Evolutionary conservation across 139 green algal species (phyloP).

Genomic region (Edaphochlamys debaryana): DNA sequence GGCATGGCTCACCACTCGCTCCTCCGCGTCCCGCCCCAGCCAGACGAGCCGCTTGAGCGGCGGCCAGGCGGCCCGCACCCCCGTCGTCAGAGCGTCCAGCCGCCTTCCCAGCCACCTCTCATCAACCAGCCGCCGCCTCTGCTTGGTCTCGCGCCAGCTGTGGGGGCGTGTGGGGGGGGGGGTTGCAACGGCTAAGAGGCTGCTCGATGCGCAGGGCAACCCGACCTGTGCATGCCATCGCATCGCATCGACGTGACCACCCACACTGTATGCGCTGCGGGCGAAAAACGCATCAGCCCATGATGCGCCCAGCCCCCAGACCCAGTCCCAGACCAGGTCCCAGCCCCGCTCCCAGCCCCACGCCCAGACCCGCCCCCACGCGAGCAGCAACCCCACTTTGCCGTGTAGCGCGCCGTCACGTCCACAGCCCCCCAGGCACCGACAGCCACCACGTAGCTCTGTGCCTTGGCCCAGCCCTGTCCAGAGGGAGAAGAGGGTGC

Average conservation of each 20-base stretch:
- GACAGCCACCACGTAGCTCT: slow-evolving; percentile 79
- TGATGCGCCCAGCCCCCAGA: too few relatives aligned
- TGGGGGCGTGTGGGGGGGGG: too few relatives aligned
- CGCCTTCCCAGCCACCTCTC: slow-evolving; percentile 37
- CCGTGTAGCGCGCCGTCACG: slow-evolving; percentile 77
- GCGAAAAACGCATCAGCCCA: too few relatives aligned
- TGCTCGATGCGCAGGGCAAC: too few relatives aligned
- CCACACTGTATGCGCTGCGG: too few relatives aligned
- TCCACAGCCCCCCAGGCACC: slow-evolving; percentile 64
- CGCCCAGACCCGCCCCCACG: background rate
- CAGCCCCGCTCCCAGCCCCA: background rate
- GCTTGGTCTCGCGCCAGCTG: background rate
- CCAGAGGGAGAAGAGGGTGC: too few relatives aligned
- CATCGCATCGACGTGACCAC: too few relatives aligned
- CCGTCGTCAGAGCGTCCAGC: slow-evolving; percentile 7
- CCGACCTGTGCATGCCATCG: too few relatives aligned
- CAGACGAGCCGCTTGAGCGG: background rate
- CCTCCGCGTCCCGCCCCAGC: slow-evolving; percentile 26
- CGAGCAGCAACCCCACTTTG: slow-evolving; percentile 37
- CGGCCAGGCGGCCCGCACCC: background rate
- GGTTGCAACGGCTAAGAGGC: too few relatives aligned
- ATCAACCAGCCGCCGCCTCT: slow-evolving; percentile 37
- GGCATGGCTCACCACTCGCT: slow-evolving; percentile 8
- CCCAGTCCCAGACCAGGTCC: too few relatives aligned
- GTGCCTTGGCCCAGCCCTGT: slow-evolving; percentile 89